phyloP scores from a whole-genome alignment of 1,284 basidiomycete genomes.

The Rhodotorula sp. region DNA sequence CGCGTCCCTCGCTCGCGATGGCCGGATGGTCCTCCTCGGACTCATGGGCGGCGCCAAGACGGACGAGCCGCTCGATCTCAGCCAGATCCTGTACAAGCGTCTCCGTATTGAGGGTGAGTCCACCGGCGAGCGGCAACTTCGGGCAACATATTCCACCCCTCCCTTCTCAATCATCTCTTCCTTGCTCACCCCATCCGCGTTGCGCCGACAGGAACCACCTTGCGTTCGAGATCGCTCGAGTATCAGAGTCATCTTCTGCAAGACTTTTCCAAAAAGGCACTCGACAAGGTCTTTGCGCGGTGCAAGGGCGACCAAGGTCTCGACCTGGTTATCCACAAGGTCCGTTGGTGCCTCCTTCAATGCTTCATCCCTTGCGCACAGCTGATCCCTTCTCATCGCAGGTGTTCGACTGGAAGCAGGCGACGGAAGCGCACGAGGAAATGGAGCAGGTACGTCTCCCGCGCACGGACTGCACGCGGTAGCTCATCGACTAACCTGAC shows the following conservation, averaged over 20 bases:
- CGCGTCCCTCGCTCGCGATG: slow-evolving; percentile 56
- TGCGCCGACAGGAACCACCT: slow-evolving; percentile 61
- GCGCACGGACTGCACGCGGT: fast-evolving
- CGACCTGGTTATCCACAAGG: slow-evolving; percentile 74
- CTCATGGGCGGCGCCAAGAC: slow-evolving; percentile 61
- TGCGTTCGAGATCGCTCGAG: slow-evolving; percentile 70
- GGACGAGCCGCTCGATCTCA: slow-evolving; percentile 60
- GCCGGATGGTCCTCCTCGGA: slow-evolving; percentile 54
- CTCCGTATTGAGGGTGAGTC: slow-evolving; percentile 68
- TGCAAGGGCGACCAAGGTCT: slow-evolving; percentile 56
- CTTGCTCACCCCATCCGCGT: neutral
- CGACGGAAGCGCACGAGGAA: slow-evolving; percentile 77
- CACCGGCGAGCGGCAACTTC: neutral
- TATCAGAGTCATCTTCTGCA: slow-evolving; percentile 78
- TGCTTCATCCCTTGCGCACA: neutral
- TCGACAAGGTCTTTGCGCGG: slow-evolving; percentile 59
- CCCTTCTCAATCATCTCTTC: too few relatives aligned
- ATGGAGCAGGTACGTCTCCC: slow-evolving; percentile 61
- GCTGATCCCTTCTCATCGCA: slow-evolving; percentile 43
- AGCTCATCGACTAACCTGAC: neutral
- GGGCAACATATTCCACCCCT: too few relatives aligned
- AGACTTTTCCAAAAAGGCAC: slow-evolving; percentile 61
- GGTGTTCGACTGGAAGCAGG: slow-evolving; percentile 79
- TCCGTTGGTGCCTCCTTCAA: slow-evolving; percentile 40
- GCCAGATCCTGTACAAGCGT: slow-evolving; percentile 75